phyloP scores from a whole-genome alignment of 2,329 filamentous ascomycete species.

The Alternaria brassicicola region DNA sequence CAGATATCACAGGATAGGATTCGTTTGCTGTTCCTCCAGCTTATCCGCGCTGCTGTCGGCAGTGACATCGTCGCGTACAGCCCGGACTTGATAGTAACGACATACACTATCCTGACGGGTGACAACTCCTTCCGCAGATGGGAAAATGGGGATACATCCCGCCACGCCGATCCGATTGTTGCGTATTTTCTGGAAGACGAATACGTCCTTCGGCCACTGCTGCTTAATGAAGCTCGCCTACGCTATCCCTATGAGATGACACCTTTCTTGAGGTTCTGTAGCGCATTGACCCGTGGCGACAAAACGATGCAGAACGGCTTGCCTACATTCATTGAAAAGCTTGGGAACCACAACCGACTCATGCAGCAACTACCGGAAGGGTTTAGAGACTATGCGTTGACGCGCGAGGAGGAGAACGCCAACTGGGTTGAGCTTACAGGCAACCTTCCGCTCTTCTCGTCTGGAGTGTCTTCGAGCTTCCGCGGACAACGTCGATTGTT shows the following conservation, averaged over 20 bases:
- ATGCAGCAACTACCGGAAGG: slow-evolving; percentile 75
- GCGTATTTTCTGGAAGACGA: slow-evolving; percentile 63
- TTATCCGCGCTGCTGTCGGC: slow-evolving; percentile 70
- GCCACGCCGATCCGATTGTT: slow-evolving; percentile 47
- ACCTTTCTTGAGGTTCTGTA: slow-evolving; percentile 76
- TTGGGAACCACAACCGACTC: slow-evolving; percentile 73
- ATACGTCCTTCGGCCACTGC: slow-evolving; percentile 58
- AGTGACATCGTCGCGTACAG: slow-evolving; percentile 69
- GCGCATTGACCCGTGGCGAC: slow-evolving; percentile 62
- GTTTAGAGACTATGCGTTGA: slow-evolving; percentile 77
- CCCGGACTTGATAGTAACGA: slow-evolving; percentile 69
- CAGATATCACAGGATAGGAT: slow-evolving; percentile 66
- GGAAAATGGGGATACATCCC: slow-evolving; percentile 27
- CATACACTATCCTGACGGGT: slow-evolving; percentile 68
- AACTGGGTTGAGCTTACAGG: slow-evolving; percentile 74
- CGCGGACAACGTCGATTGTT: slow-evolving; percentile 35
- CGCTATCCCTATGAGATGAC: slow-evolving; percentile 86
- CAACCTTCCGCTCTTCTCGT: slow-evolving; percentile 67
- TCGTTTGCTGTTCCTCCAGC: slow-evolving; percentile 69
- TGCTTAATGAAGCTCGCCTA: slow-evolving; percentile 72
- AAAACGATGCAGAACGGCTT: slow-evolving; percentile 56
- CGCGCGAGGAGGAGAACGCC: slow-evolving; percentile 83
- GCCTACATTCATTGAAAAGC: slow-evolving; percentile 62
- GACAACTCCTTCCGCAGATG: slow-evolving; percentile 49
- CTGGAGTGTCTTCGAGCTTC: slow-evolving; percentile 22